Evolutionary conservation across 495 filamentous ascomycete genomes (phyloP).

Genomic region (Bacidia gigantensis): DNA sequence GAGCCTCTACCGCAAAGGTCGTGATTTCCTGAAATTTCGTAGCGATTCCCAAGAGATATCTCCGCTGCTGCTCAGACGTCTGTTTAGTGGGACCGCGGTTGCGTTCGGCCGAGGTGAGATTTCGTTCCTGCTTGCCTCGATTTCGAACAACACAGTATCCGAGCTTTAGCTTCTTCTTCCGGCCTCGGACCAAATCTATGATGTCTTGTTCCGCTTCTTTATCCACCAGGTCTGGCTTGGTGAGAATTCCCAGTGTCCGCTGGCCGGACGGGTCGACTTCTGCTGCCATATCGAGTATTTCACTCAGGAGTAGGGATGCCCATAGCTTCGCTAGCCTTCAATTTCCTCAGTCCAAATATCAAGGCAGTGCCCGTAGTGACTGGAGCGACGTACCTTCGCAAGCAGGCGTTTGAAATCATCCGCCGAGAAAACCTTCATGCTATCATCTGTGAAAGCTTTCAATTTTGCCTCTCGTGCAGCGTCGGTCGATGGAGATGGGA

Average conservation of each 20-base stretch:
- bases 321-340: too few relatives aligned
- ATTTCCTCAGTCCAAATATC: too few relatives aligned
- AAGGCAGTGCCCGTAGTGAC: too few relatives aligned
- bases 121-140: constrained; percentile 29
- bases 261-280: constrained; percentile 19
- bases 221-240: constrained; percentile 32
- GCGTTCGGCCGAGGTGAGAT: constrained; percentile 20
- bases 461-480: constrained; percentile 12
- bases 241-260: constrained; percentile 35
- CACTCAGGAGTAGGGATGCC: too few relatives aligned
- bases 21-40: constrained; percentile 25
- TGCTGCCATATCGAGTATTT: constrained; percentile 13
- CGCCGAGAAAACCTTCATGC: too few relatives aligned
- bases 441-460: not conserved
- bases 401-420: constrained; percentile 11
- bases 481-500: constrained; percentile 17
- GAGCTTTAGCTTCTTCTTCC: constrained; percentile 24
- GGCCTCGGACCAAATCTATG: constrained; percentile 32
- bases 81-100: constrained; percentile 22
- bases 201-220: constrained; percentile 25
- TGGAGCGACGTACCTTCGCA: too few relatives aligned
- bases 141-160: constrained; percentile 43
- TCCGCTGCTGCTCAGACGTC: constrained; percentile 23
- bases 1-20: constrained; percentile 24
- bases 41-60: constrained; percentile 22